phyloP scores from a whole-genome alignment of 2,329 filamentous ascomycete genomes.

The Geosmithia morbida region DNA sequence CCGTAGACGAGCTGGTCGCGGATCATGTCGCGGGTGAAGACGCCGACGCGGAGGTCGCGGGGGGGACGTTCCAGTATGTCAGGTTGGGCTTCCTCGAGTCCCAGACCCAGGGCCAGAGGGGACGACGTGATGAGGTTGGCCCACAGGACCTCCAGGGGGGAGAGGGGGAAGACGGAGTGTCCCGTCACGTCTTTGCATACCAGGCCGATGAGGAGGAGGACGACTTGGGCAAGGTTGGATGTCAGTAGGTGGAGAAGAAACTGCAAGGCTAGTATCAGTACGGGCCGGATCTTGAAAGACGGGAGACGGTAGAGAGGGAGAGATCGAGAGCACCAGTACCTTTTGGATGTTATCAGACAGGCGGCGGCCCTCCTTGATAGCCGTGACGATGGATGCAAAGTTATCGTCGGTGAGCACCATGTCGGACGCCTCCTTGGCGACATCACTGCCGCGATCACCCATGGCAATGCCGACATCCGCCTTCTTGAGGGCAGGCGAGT shows the following conservation, averaged over 20 bases:
- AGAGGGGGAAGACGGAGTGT: conserved; percentile 54
- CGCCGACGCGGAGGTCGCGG: conserved; percentile 41
- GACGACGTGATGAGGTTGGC: conserved; percentile 63
- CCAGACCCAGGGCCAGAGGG: conserved; percentile 56
- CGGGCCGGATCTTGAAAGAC: not conserved
- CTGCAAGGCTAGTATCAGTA: conserved; percentile 15
- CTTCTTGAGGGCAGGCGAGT: conserved; percentile 57
- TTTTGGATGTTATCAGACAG: conserved; percentile 65
- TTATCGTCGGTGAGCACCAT: conserved; percentile 85
- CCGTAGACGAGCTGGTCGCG: conserved; percentile 55
- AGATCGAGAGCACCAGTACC: too few relatives aligned
- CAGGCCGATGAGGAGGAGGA: conserved; percentile 53
- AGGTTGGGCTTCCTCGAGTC: conserved; percentile 53
- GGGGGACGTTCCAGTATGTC: conserved; percentile 55
- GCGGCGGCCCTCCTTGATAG: conserved; percentile 54
- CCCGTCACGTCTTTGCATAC: conserved; percentile 47
- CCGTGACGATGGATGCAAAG: conserved; percentile 68
- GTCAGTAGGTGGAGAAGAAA: conserved; percentile 52
- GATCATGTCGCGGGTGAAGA: conserved; percentile 52
- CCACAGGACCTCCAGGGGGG: conserved; percentile 63
- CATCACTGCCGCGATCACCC: conserved; percentile 56
- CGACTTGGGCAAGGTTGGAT: conserved; percentile 56
- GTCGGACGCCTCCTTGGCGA: conserved; percentile 69
- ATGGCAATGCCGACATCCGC: conserved; percentile 66
- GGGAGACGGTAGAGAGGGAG: conserved; percentile 1